Percentiles rank a stretch among this genome's conserved stretches.
These are phyloP conservation scores for Colletotrichum nymphaeae DNA, from an alignment of 2,329 filamentous ascomycete genomes.

Conservation along the genomic window DNA sequence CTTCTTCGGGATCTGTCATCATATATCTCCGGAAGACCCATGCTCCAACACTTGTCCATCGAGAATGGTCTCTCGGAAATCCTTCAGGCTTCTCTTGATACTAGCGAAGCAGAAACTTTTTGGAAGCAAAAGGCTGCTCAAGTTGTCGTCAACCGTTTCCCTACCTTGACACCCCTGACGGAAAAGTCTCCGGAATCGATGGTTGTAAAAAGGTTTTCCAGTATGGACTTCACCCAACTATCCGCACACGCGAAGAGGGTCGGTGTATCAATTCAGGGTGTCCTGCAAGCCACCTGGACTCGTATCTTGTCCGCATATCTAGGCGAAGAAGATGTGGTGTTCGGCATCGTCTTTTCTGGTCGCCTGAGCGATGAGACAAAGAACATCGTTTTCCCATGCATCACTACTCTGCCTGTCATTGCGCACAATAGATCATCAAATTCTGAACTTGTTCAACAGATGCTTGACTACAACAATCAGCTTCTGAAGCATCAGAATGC, in stretches of 20 bases:
- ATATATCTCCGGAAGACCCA: constrained; percentile 39
- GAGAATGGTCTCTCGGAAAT: constrained; percentile 54
- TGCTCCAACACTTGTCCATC: constrained; percentile 38
- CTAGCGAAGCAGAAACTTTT: constrained; percentile 58
- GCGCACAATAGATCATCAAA: constrained; percentile 67
- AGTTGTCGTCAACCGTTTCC: constrained; percentile 76
- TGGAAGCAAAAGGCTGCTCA: constrained; percentile 70
- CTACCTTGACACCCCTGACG: constrained; percentile 75
- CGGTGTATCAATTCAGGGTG: constrained; percentile 80
- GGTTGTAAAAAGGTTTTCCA: neutral
- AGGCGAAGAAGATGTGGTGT: constrained; percentile 79
- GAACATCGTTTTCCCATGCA: constrained; percentile 77
- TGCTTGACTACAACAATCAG: constrained; percentile 73
- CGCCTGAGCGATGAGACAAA: constrained; percentile 71
- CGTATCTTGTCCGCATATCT: constrained; percentile 79
- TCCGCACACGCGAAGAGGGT: constrained; percentile 64
- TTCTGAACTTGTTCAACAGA: constrained; percentile 65
- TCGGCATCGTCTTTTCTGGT: constrained; percentile 85
- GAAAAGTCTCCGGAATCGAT: constrained; percentile 37
- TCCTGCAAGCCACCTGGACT: constrained; percentile 83
- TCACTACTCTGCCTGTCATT: constrained; percentile 82
- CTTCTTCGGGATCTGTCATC: constrained; percentile 70
- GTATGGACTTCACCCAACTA: constrained; percentile 57
- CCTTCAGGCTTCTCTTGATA: constrained; percentile 46
- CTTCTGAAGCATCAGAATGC: constrained; percentile 78